phyloP scores from a whole-genome alignment of 129 eudicot species.

The Centella asiatica region DNA sequence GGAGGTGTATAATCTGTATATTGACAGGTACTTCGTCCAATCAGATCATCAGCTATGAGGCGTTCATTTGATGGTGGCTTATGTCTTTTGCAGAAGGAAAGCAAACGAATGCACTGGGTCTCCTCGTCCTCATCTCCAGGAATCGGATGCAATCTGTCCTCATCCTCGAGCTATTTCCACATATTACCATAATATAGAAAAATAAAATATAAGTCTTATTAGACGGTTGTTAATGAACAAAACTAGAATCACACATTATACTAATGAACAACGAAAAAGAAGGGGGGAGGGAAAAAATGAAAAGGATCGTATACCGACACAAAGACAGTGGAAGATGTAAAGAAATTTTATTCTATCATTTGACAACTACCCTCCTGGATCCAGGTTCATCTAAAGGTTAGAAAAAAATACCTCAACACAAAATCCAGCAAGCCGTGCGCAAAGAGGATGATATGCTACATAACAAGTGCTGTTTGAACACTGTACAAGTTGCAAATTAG shows the following conservation, averaged over 20 bases:
- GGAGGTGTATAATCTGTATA: slow-evolving; percentile 47
- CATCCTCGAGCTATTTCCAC: slow-evolving; percentile 64
- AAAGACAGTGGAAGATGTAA: no score
- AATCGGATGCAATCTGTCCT: slow-evolving; percentile 55
- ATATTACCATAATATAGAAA: slow-evolving; percentile 10
- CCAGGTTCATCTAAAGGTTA: background rate
- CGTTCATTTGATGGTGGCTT: slow-evolving; percentile 57
- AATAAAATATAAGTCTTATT: slow-evolving; percentile 3
- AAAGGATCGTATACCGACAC: no score
- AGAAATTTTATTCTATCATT: no score
- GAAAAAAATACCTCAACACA: slow-evolving; percentile 72
- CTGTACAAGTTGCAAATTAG: slow-evolving; percentile 31
- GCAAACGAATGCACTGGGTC: slow-evolving; percentile 74
- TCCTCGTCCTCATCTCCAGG: slow-evolving; percentile 82
- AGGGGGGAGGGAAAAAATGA: no score
- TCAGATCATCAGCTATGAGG: slow-evolving; percentile 34
- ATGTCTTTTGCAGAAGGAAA: slow-evolving; percentile 91
- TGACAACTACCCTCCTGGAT: no score
- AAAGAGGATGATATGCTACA: slow-evolving; percentile 98
- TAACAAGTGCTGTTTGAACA: slow-evolving; percentile 82
- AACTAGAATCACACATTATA: no score
- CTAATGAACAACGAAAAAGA: no score
- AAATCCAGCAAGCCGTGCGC: slow-evolving; percentile 98
- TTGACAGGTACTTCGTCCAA: slow-evolving; percentile 34
- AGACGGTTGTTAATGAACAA: background rate